These are phyloP conservation scores for Boletus bicolor DNA, from an alignment of 768 basidiomycete species.

Conservation along the genomic window DNA sequence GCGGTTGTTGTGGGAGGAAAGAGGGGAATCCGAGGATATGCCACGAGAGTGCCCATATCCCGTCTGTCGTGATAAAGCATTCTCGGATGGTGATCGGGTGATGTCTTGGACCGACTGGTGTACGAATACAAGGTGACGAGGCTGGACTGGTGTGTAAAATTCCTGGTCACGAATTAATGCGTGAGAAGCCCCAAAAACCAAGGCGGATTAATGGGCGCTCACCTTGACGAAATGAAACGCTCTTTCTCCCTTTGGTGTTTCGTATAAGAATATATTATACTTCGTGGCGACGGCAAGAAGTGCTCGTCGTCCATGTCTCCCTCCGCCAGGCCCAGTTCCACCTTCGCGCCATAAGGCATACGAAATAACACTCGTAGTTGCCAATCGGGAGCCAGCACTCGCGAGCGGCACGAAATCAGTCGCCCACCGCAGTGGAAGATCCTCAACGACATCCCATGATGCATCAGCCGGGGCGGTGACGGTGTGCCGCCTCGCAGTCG, in stretches of 20 bases:
- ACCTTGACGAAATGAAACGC: constrained; percentile 82
- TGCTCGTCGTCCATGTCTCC: constrained; percentile 43
- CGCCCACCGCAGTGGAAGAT: constrained; percentile 78
- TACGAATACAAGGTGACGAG: constrained; percentile 67
- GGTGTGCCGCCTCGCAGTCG: constrained; percentile 23
- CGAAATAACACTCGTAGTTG: constrained; percentile 53
- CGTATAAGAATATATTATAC: constrained; percentile 68
- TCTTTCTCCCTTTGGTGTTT: constrained; percentile 78
- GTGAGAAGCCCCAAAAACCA: neutral
- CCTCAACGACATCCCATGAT: constrained; percentile 72
- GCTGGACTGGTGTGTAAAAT: constrained; percentile 74
- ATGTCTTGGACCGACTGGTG: constrained; percentile 62
- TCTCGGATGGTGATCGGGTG: constrained; percentile 43
- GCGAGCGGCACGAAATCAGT: constrained; percentile 83
- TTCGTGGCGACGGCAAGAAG: constrained; percentile 77
- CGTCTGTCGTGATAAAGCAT: constrained; percentile 23
- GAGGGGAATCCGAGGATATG: constrained; percentile 40
- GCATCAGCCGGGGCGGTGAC: constrained; percentile 43
- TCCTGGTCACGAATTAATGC: constrained; percentile 46
- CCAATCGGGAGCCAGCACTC: constrained; percentile 58
- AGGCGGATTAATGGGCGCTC: neutral
- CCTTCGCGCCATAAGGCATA: constrained; percentile 72
- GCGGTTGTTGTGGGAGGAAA: constrained; percentile 24
- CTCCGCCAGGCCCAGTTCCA: constrained; percentile 41
- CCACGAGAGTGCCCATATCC: constrained; percentile 40